These are phyloP conservation scores for Cyclotella cryptica DNA, from an alignment of 108 stramenopile species.

Conservation along the genomic window DNA sequence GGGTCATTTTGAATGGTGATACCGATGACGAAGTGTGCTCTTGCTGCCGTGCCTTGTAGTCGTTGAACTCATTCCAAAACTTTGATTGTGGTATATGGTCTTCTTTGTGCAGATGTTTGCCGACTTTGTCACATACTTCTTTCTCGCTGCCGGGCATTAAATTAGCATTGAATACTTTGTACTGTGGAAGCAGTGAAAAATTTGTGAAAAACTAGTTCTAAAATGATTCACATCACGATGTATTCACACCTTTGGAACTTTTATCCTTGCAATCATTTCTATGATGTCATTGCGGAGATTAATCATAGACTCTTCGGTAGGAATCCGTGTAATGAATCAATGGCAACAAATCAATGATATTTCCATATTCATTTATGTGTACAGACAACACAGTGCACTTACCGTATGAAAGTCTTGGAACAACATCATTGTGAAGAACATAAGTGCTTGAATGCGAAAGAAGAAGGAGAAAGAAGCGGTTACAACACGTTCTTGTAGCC, in stretches of 20 bases:
- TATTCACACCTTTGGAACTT: slow-evolving; percentile 67
- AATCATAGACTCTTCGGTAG: slow-evolving; percentile 64
- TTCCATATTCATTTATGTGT: not conserved
- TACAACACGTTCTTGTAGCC: too few species aligned
- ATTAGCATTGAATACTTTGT: slow-evolving; percentile 65
- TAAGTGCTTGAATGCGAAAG: slow-evolving; percentile 53
- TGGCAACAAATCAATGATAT: not conserved
- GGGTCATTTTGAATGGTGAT: slow-evolving; percentile 62
- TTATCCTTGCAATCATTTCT: slow-evolving; percentile 82
- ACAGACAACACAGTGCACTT: not conserved
- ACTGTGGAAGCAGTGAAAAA: slow-evolving; percentile 26
- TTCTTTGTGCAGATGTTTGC: slow-evolving; percentile 12
- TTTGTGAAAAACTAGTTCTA: not conserved
- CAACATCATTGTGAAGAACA: slow-evolving; percentile 86
- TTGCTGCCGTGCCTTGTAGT: slow-evolving; percentile 28
- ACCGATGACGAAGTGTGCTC: slow-evolving; percentile 57
- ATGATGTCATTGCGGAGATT: slow-evolving; percentile 81
- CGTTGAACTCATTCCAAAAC: slow-evolving; percentile 30
- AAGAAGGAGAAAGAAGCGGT: slow-evolving; percentile 9
- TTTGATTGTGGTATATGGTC: slow-evolving; percentile 20
- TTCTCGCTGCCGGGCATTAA: slow-evolving; percentile 33
- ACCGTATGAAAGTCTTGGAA: slow-evolving; percentile 79
- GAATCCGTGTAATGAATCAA: too few species aligned
- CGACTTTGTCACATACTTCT: slow-evolving; percentile 12
- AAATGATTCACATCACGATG: not conserved